Conservation (phyloP, 2,329 filamentous ascomycete genomes). For the Penicillium sp. region DNA sequence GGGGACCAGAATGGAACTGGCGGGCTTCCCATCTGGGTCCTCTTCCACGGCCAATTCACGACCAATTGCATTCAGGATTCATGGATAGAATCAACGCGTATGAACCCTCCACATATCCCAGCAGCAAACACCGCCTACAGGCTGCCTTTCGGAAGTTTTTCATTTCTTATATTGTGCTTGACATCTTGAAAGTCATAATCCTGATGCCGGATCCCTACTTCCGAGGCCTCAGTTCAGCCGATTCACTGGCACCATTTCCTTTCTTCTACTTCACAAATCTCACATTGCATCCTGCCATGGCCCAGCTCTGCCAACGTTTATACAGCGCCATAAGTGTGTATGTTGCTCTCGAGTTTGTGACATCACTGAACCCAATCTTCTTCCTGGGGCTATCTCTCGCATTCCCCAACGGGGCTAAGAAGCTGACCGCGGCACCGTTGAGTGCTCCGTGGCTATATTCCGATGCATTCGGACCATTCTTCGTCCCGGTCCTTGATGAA, state of each 20-base stretch:
- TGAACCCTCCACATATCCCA: slow-evolving; percentile 38
- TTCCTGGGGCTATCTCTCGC: slow-evolving; percentile 55
- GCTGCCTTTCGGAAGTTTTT: slow-evolving; percentile 50
- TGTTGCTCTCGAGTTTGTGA: slow-evolving; percentile 60
- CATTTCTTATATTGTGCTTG: slow-evolving; percentile 65
- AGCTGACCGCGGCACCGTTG: slow-evolving; percentile 60
- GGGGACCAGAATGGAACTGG: slow-evolving; percentile 63
- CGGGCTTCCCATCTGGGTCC: slow-evolving; percentile 49
- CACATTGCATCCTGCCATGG: slow-evolving; percentile 45
- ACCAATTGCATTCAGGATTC: slow-evolving; percentile 24
- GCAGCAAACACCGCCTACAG: slow-evolving; percentile 49
- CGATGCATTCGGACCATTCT: slow-evolving; percentile 55
- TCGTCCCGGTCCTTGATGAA: slow-evolving; percentile 49
- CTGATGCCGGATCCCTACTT: slow-evolving; percentile 79
- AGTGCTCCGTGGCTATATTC: slow-evolving; percentile 63
- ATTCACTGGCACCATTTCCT: slow-evolving; percentile 45
- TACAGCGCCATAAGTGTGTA: slow-evolving; percentile 59
- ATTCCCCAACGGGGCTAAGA: slow-evolving; percentile 55
- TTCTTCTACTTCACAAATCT: slow-evolving; percentile 42
- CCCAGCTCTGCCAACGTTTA: slow-evolving; percentile 58
- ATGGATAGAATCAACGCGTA: slow-evolving; percentile 15
- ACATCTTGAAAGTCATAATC: slow-evolving; percentile 64
- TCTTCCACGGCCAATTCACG: slow-evolving; percentile 31
- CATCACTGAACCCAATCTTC: slow-evolving; percentile 61
- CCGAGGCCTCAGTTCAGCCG: slow-evolving; percentile 54